Evolutionary conservation across 2,329 filamentous ascomycete genomes (phyloP).

Genomic region (Pseudocercospora pini-densiflorae): DNA sequence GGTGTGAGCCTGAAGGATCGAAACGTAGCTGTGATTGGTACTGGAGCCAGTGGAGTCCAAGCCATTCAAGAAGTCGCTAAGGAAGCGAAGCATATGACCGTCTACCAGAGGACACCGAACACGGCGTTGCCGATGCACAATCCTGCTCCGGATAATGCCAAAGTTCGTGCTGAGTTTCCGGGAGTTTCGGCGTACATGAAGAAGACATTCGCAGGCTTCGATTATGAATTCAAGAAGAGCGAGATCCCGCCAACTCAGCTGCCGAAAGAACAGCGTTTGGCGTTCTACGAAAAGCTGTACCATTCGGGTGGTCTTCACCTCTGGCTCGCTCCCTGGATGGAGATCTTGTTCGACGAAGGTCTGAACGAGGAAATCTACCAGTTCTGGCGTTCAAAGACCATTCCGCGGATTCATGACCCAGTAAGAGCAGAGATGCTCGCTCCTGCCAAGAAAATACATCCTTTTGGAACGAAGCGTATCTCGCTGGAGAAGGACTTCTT

Average conservation of each 20-base stretch:
- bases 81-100: slow-evolving; percentile 45
- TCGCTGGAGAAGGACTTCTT: slow-evolving; percentile 59
- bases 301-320: slow-evolving; percentile 36
- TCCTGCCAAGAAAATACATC: slow-evolving; percentile 53
- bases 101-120: slow-evolving; percentile 71
- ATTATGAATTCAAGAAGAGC: slow-evolving; percentile 41
- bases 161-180: slow-evolving; percentile 34
- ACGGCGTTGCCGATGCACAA: slow-evolving; percentile 53
- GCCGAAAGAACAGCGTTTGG: slow-evolving; percentile 11
- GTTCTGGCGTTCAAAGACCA: slow-evolving; percentile 47
- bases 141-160: slow-evolving; percentile 37
- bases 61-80: slow-evolving; percentile 35
- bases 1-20: slow-evolving; percentile 38
- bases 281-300: slow-evolving; percentile 17
- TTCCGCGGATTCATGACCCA: slow-evolving; percentile 50
- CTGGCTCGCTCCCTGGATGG: slow-evolving; percentile 40
- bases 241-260: slow-evolving; percentile 10
- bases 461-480: slow-evolving; percentile 21
- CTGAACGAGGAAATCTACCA: slow-evolving; percentile 58
- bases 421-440: slow-evolving; percentile 60
- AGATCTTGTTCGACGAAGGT: slow-evolving; percentile 51
- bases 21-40: slow-evolving; percentile 47
- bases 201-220: slow-evolving; percentile 49
- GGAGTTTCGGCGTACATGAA: slow-evolving; percentile 55
- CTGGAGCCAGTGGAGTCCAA: slow-evolving; percentile 48